Evolutionary conservation across 768 basidiomycete species (phyloP), one percentile per base, ranked within the genome.

Genomic region (Russula dissimulans): DNA sequence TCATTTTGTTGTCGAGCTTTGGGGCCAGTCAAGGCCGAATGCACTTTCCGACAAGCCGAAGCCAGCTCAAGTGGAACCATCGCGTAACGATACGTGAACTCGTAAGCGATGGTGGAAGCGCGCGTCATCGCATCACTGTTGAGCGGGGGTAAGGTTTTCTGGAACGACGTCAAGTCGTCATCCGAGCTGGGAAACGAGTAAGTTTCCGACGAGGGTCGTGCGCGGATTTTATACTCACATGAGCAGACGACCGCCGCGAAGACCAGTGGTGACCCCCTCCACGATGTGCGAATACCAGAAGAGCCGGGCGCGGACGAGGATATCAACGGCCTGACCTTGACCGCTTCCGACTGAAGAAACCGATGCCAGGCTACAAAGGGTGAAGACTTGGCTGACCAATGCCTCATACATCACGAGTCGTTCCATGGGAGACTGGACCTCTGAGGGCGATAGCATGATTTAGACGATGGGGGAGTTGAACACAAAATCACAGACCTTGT

Each of bases 221-320:
- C 29, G 32, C 17, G 32, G 43, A 57, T 38, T 44, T 22, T 29
- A 22, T 10, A 64, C 89, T 67, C 74, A 91, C 91, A 95, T 72
- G 48, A 87, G 76, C 49, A 95, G 78, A 42, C 91, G 85, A 3
- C 91, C 87, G n/a, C 94, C 94, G 52, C 85, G 80, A 59, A 95
- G 78, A 22, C 87, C 94, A 9, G 83, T 88, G 1, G 84, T 83
- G 22, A 94, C 79, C 32, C 91, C 89, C 72, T 95, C 94, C 60
- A 90, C 85, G 29, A 87, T 82, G 63, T 92, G 83, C 7, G 88
- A 84, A 67, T 93, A 95, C 89, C 91, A 95, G 70, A 91, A 95
- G 36, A 95, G 78, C 34, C 93, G 79, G 3, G 89, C 85, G 38
- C 90, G 82, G 38, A 88, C 76, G 48, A 73, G 73, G 7, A 77